Percentiles rank a stretch among this genome's conserved stretches.
phyloP scores from a whole-genome alignment of 208 protist species.

The Leishmania major region DNA sequence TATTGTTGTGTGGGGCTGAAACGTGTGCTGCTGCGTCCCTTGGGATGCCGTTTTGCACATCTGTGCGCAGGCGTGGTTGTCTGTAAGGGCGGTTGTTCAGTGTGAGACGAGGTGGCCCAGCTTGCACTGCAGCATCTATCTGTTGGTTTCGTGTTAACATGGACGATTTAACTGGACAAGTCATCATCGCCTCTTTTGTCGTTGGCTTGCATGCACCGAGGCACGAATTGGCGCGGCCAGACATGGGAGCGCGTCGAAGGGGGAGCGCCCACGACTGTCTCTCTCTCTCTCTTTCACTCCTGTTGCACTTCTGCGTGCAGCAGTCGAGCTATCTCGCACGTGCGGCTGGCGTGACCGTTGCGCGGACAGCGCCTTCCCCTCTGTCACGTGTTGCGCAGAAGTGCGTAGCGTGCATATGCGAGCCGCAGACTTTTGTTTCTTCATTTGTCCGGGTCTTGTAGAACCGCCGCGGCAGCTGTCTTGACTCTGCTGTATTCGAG shows the following conservation, averaged over 20 bases:
- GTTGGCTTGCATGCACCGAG: neutral
- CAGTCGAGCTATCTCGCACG: neutral
- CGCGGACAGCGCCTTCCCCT: neutral
- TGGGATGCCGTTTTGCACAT: neutral
- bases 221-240: neutral
- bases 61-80: neutral
- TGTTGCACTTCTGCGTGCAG: neutral
- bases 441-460: neutral
- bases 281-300: neutral
- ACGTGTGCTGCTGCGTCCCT: neutral
- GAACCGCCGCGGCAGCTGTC: neutral
- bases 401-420: neutral
- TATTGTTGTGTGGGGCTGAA: neutral
- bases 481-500: neutral
- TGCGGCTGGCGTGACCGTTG: neutral
- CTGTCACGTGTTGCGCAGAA: neutral
- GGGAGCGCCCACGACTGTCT: neutral
- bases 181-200: neutral
- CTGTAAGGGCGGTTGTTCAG: neutral
- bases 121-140: neutral
- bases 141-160: neutral
- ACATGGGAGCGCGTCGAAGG: neutral
- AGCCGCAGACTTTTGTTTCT: neutral
- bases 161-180: neutral
- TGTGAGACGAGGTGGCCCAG: neutral